Conservation (phyloP, 208 protist species). For the Leishmania arabica region DNA sequence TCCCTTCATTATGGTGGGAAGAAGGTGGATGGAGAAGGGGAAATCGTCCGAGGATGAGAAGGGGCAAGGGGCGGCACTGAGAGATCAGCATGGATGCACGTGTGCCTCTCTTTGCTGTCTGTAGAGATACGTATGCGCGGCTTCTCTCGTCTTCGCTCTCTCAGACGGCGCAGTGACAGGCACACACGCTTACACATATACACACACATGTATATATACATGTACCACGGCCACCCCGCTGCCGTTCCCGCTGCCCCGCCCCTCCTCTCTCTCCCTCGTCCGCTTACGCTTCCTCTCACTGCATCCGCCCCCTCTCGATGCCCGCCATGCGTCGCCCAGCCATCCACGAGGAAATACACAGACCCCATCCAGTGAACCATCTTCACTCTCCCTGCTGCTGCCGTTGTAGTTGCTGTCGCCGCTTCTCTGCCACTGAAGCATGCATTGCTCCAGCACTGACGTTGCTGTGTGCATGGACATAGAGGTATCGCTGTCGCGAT, state of each 20-base stretch:
- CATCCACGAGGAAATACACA: neutral
- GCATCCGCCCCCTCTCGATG: neutral
- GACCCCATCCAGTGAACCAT: neutral
- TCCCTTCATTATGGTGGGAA: too few species aligned
- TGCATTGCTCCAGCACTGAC: neutral
- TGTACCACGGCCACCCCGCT: neutral
- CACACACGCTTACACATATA: neutral
- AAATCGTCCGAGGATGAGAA: neutral
- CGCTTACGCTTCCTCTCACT: neutral
- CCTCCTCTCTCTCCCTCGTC: neutral
- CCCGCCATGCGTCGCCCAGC: neutral
- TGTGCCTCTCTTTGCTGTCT: neutral
- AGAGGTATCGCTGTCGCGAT: neutral
- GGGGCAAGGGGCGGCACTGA: neutral
- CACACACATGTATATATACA: neutral
- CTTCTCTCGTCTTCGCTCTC: neutral
- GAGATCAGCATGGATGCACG: neutral
- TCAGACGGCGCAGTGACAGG: neutral
- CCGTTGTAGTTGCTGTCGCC: neutral
- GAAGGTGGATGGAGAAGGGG: neutral
- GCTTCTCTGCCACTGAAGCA: constrained; percentile 2
- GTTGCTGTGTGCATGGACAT: neutral
- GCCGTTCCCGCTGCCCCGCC: neutral
- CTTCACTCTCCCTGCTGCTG: neutral
- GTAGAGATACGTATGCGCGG: neutral